A percentile compares a stretch with the other conserved stretches of the same genome.
phyloP scores from a whole-genome alignment of 352 stramenopile genomes.

The Phytophthora sp. region DNA sequence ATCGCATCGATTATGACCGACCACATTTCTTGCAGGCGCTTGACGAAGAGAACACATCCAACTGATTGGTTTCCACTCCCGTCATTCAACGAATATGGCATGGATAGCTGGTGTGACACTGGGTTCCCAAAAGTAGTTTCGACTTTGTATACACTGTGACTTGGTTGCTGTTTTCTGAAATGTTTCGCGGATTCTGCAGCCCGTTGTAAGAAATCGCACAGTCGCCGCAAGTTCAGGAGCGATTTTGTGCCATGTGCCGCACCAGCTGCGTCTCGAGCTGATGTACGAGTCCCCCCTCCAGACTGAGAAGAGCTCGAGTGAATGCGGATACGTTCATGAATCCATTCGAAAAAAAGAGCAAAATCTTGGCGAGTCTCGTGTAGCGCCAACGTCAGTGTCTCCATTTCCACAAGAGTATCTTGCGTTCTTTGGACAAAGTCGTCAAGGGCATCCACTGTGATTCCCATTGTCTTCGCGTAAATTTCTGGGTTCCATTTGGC shows the following conservation, averaged over 20 bases:
- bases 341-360: conserved; percentile 65
- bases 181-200: conserved; percentile 43
- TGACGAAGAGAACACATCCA: conserved; percentile 23
- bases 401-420: conserved; percentile 50
- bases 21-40: conserved; percentile 53
- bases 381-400: conserved; percentile 48
- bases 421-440: conserved; percentile 38
- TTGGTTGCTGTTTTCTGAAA: conserved; percentile 51
- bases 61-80: background rate
- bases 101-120: conserved; percentile 48
- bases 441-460: conserved; percentile 44
- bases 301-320: conserved; percentile 49
- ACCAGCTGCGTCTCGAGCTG: background rate
- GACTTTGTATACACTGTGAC: conserved; percentile 49
- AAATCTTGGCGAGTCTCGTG: conserved; percentile 73
- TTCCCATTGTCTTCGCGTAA: conserved; percentile 47
- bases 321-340: conserved; percentile 63
- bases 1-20: conserved; percentile 39
- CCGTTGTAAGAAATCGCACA: conserved; percentile 61
- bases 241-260: conserved; percentile 40
- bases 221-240: conserved; percentile 59
- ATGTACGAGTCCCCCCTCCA: conserved; percentile 6
- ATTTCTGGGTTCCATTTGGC: conserved; percentile 48
- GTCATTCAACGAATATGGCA: background rate
- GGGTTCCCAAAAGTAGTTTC: conserved; percentile 75